Evolutionary conservation across 352 stramenopile genomes (phyloP).

Genomic region (Pythium plurisporium): DNA sequence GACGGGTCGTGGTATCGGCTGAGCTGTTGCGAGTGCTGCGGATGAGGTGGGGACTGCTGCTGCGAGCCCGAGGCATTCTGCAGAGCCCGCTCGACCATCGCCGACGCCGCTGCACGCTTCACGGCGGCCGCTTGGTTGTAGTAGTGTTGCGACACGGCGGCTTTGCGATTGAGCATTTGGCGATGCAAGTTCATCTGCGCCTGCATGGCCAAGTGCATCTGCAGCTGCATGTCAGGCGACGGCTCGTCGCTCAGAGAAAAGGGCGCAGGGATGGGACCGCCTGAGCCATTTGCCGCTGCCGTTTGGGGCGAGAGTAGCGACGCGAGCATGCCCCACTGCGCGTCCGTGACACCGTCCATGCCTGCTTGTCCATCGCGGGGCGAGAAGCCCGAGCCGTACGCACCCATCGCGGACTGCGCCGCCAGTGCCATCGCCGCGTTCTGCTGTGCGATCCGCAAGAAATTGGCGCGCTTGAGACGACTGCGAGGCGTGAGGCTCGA

Average conservation of each 20-base stretch:
- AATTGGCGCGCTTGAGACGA: not conserved
- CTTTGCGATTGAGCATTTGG: conserved; percentile 84
- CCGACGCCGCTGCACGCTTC: conserved; percentile 13
- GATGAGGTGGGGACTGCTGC: not conserved
- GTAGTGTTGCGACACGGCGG: conserved; percentile 74
- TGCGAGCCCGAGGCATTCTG: conserved; percentile 4
- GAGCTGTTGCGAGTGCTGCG: not conserved
- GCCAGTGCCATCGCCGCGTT: not conserved
- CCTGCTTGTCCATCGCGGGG: conserved; percentile 15
- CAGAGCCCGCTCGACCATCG: conserved; percentile 21
- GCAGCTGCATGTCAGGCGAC: conserved; percentile 57
- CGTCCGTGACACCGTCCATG: conserved; percentile 54
- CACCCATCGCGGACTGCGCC: not conserved
- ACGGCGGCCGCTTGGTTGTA: conserved; percentile 17
- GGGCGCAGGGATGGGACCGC: conserved; percentile 14
- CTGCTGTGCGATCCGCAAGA: not conserved
- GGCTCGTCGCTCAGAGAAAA: conserved; percentile 44
- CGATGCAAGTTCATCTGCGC: conserved; percentile 86
- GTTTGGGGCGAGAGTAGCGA: conserved; percentile 71
- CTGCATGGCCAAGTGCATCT: conserved; percentile 87
- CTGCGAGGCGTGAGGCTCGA: conserved; percentile 2
- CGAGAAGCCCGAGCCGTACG: conserved; percentile 9
- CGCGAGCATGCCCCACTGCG: conserved; percentile 71
- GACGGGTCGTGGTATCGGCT: conserved; percentile 6
- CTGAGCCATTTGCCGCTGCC: not conserved